Percentiles rank a stretch among this genome's conserved stretches.
Conservation (phyloP, 371 early-diverging fungal species). For the Apophysomyces ossiformis region DNA sequence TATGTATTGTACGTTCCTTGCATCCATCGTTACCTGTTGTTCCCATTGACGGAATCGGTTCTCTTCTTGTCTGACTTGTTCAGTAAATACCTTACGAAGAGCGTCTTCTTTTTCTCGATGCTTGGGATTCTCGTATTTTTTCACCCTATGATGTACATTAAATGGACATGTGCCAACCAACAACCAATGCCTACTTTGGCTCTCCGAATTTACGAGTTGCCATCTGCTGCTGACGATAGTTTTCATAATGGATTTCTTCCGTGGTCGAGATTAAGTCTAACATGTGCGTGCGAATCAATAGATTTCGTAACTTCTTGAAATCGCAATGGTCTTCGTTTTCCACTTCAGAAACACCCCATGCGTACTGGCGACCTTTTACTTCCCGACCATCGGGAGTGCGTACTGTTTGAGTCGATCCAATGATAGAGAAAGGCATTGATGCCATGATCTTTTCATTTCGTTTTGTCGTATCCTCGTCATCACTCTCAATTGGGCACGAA, state of each 20-base stretch:
- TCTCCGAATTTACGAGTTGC: slow-evolving; percentile 84
- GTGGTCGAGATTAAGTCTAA: slow-evolving; percentile 90
- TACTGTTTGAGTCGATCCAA: slow-evolving; percentile 91
- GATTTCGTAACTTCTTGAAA: slow-evolving; percentile 91
- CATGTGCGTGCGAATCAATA: slow-evolving; percentile 95
- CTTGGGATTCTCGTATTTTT: slow-evolving; percentile 78
- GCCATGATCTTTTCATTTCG: slow-evolving; percentile 86
- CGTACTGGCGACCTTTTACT: slow-evolving; percentile 90
- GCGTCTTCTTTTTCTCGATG: slow-evolving; percentile 95
- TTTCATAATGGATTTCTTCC: slow-evolving; percentile 93
- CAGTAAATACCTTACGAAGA: slow-evolving; percentile 91
- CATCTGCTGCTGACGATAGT: slow-evolving; percentile 85
- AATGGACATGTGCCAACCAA: not conserved
- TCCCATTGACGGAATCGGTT: slow-evolving; percentile 97
- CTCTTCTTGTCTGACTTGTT: slow-evolving; percentile 95
- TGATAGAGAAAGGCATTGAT: slow-evolving; percentile 95
- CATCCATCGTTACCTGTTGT: slow-evolving; percentile 70
- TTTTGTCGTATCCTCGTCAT: slow-evolving; percentile 81
- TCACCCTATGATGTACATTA: slow-evolving; percentile 35
- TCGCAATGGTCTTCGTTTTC: slow-evolving; percentile 93
- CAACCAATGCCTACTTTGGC: slow-evolving; percentile 54
- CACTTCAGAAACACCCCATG: slow-evolving; percentile 95
- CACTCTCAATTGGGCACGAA: slow-evolving; percentile 86
- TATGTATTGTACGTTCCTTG: not conserved
- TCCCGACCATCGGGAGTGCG: slow-evolving; percentile 73